Percentiles rank a stretch among this genome's conserved stretches.
Conservation (phyloP, 192 early-diverging fungal genomes). For the Rhizoclosmatium globosum region DNA sequence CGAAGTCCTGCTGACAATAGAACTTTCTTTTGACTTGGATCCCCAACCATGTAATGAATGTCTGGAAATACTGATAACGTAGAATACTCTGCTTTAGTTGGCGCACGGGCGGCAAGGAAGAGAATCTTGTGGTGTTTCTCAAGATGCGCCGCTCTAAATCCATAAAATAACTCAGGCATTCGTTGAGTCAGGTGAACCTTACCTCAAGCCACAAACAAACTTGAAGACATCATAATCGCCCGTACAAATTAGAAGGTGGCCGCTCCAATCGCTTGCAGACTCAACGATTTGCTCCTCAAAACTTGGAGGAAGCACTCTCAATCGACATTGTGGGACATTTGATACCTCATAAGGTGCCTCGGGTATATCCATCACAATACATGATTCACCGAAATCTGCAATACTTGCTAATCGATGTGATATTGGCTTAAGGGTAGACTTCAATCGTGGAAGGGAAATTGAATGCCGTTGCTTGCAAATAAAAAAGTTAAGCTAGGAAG, state of each 20-base stretch:
- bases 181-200: neutral
- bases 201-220: constrained; percentile 54
- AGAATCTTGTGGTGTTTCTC: constrained; percentile 47
- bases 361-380: neutral
- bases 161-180: too few relatives aligned
- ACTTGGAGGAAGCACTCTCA: neutral
- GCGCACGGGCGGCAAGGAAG: constrained; percentile 39
- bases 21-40: constrained; percentile 41
- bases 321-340: constrained; percentile 14
- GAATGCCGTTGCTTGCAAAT: too few relatives aligned
- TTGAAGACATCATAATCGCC: constrained; percentile 48
- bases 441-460: too few relatives aligned
- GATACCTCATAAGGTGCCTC: constrained; percentile 29
- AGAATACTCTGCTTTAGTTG: constrained; percentile 45
- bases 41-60: constrained; percentile 52
- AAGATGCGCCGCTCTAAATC: constrained; percentile 27
- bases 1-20: constrained; percentile 43
- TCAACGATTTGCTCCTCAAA: constrained; percentile 15
- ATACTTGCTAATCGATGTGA: neutral
- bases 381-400: neutral
- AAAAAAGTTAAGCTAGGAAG: too few relatives aligned
- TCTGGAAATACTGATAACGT: constrained; percentile 45
- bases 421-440: neutral
- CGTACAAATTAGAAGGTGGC: constrained; percentile 51
- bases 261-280: constrained; percentile 12